Evolutionary conservation across 768 basidiomycete genomes (phyloP), one percentile per base, ranked within the genome.

Genomic region (Tephrocybe rancida): DNA sequence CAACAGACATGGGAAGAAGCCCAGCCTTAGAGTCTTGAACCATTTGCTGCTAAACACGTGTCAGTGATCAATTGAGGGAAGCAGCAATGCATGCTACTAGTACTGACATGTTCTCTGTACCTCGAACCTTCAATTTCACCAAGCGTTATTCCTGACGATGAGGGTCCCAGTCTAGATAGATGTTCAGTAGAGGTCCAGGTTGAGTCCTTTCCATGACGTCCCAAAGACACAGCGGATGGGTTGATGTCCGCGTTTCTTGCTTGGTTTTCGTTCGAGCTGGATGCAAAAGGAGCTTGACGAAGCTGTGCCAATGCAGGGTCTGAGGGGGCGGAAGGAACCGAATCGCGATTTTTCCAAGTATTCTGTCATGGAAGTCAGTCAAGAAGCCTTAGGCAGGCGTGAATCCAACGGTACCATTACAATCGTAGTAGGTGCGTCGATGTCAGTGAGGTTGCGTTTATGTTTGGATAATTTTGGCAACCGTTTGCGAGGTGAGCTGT

Each of bases 391-490:
- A 47, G 27, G 27, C 4, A 27, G 39, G 5, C 11, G 34, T 30
- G 38, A 3, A 30, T 24, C 32, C 14, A 35, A 29, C 11, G 18
- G 34, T 48, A 55, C 57, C 35, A 25, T 43, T 5, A 11, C 19
- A 18, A 64, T 5, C 2, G 38, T 30, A 37, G 34, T 56, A 27
- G 61, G 19, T 7, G 59, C 64, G 32, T 64, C 69, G 45, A 74
- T 76, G 29, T 77, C 75, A 13, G 69, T 66, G 38, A 70, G 69
- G 54, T 70, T 60, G 25, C 70, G 72, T 53, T 67, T 72, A 53
- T 73, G 69, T 35, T 62, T 48, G 18, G 57, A 51, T 21, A 53
- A 57, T 22, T 58, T 43, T 13, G 48, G 37, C 29, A 27, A 44
- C 3, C 48, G 41, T 41, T 58, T 67, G 34, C 50, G 58, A 39